Evolutionary conservation across 495 filamentous ascomycete genomes (phyloP), one percentile per base, ranked within the genome.

Genomic region (Neurospora sp.): DNA sequence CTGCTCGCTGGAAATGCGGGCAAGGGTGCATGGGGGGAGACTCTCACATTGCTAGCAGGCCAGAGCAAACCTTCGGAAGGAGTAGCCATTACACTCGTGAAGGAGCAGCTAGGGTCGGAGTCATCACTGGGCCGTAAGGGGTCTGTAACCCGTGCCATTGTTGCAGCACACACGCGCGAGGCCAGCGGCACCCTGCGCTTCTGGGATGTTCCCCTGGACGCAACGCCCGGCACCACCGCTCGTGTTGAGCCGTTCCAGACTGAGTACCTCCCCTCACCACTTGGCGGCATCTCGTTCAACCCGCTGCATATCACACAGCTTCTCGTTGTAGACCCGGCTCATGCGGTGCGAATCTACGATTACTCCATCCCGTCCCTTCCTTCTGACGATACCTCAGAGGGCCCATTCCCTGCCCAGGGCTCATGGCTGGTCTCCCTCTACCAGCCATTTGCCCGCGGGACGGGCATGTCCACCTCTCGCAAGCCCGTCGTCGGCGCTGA

Each of bases 401-500:
- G 83, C 12, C 82, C 84, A 14, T 86, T 86, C 74, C 85, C 85
- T 8, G 78, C 82, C 0, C 84, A 86, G 70, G 86, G 87, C 46
- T 87, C 86, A 5, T 94, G 91, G 91, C 84, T 92, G 4, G 82
- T 93, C 44, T 90, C 91, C 27, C 84, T 94, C 69, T 92, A 92
- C 75, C 86, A 89, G 8, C 88, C 90, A 0, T 93, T 93, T 78
- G 83, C 87, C 73, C 86, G 83, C 37, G 80, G 85, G 4, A 76
- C 82, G 12, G 66, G 70, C 69, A 79, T 75, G 75, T 83, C 77
- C 27, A 83, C 81, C 69, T 82, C 78, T 6, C 88, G 94, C 41
- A 98, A 97, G 78, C 88, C 87, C 2, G 88, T 97, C 40, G 83
- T 96, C n/a, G 91, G 90, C 73, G 92, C 93, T 0, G 85, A 92